These are phyloP conservation scores for Epichloe coenophiala DNA, from an alignment of 2,329 filamentous ascomycete species.

Conservation along the genomic window DNA sequence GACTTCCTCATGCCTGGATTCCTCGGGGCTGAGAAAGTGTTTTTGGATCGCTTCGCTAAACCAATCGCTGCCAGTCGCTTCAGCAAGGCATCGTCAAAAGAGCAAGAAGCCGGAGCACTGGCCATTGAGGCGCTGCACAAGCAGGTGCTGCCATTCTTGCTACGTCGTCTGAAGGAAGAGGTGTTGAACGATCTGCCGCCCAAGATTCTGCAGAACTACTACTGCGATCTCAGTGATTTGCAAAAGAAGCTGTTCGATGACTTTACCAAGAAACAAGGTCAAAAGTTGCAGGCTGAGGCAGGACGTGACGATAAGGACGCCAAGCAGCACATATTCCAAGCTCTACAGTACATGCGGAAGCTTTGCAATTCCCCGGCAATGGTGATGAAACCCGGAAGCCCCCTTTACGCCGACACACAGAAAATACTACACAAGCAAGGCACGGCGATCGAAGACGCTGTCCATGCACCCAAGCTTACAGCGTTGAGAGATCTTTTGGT, in stretches of 20 bases:
- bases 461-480: conserved; percentile 83
- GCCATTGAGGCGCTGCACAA: conserved; percentile 98
- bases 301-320: conserved; percentile 77
- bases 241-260: conserved; percentile 94
- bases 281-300: conserved; percentile 72
- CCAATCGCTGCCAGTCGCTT: conserved; percentile 89
- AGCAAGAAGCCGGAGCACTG: conserved; percentile 90
- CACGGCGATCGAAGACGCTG: conserved; percentile 69
- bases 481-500: conserved; percentile 86
- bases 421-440: conserved; percentile 64
- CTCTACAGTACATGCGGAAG: conserved; percentile 98
- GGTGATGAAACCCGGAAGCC: conserved; percentile 89
- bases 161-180: conserved; percentile 93
- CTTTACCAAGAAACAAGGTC: conserved; percentile 87
- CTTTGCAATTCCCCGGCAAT: conserved; percentile 94
- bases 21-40: conserved; percentile 87
- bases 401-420: conserved; percentile 79
- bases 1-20: conserved; percentile 99
- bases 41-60: conserved; percentile 87
- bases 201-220: conserved; percentile 98
- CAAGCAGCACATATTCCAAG: conserved; percentile 98
- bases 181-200: conserved; percentile 91
- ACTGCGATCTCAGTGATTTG: conserved; percentile 90
- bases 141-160: conserved; percentile 89
- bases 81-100: conserved; percentile 94